phyloP scores from a whole-genome alignment of 2,329 filamentous ascomycete species.

The Botryosphaeria dothidea region DNA sequence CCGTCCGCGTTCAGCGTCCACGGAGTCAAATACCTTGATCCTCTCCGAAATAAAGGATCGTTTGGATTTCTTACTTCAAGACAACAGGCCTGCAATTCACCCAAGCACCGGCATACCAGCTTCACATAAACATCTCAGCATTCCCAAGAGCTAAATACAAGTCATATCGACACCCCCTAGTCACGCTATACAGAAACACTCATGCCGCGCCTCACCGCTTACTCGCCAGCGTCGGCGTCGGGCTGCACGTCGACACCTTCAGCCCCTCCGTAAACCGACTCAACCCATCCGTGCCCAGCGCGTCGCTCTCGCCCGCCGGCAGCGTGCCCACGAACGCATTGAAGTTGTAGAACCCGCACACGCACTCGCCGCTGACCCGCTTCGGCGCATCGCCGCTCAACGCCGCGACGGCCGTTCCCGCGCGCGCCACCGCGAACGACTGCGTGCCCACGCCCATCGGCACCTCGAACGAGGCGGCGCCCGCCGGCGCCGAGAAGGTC shows the following conservation, averaged over 20 bases:
- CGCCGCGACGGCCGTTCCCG: constrained; percentile 36
- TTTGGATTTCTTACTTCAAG: too few species aligned
- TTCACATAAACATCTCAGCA: too few species aligned
- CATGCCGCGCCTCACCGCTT: neutral
- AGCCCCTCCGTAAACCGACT: constrained; percentile 22
- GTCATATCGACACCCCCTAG: too few species aligned
- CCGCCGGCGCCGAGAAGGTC: constrained; percentile 49
- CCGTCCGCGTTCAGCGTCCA: too few species aligned
- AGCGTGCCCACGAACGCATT: constrained; percentile 58
- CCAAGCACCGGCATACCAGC: too few species aligned
- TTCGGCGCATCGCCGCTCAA: constrained; percentile 52
- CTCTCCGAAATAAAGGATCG: too few species aligned
- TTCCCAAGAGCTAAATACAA: too few species aligned
- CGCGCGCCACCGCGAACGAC: neutral
- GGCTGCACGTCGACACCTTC: constrained; percentile 20
- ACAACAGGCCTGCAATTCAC: too few species aligned
- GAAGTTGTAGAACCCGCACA: constrained; percentile 59
- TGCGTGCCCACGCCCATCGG: constrained; percentile 42
- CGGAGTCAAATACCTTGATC: too few species aligned
- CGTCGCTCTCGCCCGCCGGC: constrained; percentile 35
- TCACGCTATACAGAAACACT: too few species aligned
- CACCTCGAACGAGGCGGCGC: constrained; percentile 47
- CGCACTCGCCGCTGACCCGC: constrained; percentile 51
- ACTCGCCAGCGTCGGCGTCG: constrained; percentile 11
- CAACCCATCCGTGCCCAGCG: constrained; percentile 22